Percentiles rank a stretch among this genome's conserved stretches.
Evolutionary conservation across 1,139 yeast species (phyloP).

Genomic region (Dujonia santamariae): DNA sequence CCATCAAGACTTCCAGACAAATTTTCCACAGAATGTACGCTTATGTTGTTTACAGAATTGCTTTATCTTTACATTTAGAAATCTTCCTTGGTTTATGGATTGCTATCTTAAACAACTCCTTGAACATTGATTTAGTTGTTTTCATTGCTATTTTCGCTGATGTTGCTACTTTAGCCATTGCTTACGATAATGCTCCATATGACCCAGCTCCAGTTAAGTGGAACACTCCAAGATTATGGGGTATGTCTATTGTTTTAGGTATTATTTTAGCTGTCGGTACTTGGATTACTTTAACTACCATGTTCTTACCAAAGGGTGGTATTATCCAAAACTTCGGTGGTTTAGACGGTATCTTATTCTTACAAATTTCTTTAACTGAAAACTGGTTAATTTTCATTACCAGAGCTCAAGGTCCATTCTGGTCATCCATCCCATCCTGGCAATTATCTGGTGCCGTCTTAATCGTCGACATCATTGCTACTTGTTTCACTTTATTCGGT

Average conservation of each 20-base stretch:
- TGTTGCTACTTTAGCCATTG: slow-evolving; percentile 93
- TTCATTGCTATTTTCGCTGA: slow-evolving; percentile 95
- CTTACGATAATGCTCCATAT: slow-evolving; percentile 97
- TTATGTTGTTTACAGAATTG: slow-evolving; percentile 94
- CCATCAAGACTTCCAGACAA: slow-evolving; percentile 90
- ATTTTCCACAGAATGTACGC: slow-evolving; percentile 99
- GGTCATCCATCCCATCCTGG: slow-evolving; percentile 92
- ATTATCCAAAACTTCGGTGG: slow-evolving; percentile 93
- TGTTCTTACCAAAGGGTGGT: slow-evolving; percentile 80
- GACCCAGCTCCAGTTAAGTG: slow-evolving; percentile 97
- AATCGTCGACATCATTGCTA: slow-evolving; percentile 83
- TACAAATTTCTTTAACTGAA: slow-evolving; percentile 90
- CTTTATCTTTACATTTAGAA: slow-evolving; percentile 89
- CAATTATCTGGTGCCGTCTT: slow-evolving; percentile 92
- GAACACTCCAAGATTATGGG: slow-evolving; percentile 98
- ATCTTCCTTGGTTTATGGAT: slow-evolving; percentile 91
- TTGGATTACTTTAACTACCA: slow-evolving; percentile 88
- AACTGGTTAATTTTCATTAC: slow-evolving; percentile 95
- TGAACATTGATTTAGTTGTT: slow-evolving; percentile 84
- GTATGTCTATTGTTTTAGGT: slow-evolving; percentile 88
- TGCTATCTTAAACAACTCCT: slow-evolving; percentile 82
- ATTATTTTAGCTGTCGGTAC: slow-evolving; percentile 80
- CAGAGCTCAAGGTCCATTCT: slow-evolving; percentile 95
- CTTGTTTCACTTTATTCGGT: slow-evolving; percentile 90
- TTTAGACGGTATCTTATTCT: slow-evolving; percentile 85